Evolutionary conservation across 2,329 filamentous ascomycete genomes (phyloP).

Genomic region (Piedraia hortae): DNA sequence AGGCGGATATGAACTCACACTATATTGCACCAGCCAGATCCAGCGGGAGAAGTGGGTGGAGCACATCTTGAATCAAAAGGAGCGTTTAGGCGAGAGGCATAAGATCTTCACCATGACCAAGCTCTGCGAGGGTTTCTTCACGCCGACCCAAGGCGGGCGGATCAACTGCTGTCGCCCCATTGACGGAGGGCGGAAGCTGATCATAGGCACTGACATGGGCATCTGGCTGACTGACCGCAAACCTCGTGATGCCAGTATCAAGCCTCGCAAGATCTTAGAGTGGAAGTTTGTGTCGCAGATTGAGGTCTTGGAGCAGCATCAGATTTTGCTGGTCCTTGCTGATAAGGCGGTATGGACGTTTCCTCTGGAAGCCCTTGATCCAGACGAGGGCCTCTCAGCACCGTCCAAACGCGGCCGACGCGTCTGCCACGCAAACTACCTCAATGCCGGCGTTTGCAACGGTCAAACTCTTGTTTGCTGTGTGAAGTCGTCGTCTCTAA

Average conservation of each 20-base stretch:
- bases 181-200: slow-evolving; percentile 80
- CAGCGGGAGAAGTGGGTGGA: slow-evolving; percentile 93
- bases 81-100: slow-evolving; percentile 49
- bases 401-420: slow-evolving; percentile 72
- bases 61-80: slow-evolving; percentile 73
- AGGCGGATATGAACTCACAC: slow-evolving; percentile 72
- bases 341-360: slow-evolving; percentile 87
- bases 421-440: slow-evolving; percentile 95
- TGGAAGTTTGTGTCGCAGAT: slow-evolving; percentile 73
- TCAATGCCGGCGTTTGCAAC: slow-evolving; percentile 87
- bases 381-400: slow-evolving; percentile 44
- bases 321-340: slow-evolving; percentile 66
- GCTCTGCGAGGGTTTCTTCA: slow-evolving; percentile 71
- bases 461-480: slow-evolving; percentile 86
- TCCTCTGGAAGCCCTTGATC: slow-evolving; percentile 60
- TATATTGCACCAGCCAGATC: slow-evolving; percentile 64
- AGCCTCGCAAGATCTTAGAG: slow-evolving; percentile 64
- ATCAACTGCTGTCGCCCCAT: slow-evolving; percentile 90
- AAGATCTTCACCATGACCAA: slow-evolving; percentile 42
- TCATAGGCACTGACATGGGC: slow-evolving; percentile 82
- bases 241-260: slow-evolving; percentile 45
- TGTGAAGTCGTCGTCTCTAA: slow-evolving; percentile 79
- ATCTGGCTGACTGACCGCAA: slow-evolving; percentile 82
- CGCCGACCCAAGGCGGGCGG: slow-evolving; percentile 37
- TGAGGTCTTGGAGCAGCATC: slow-evolving; percentile 85